These are phyloP conservation scores for Trichosporon ovoides DNA, from an alignment of 1,284 basidiomycete species.

Conservation along the genomic window DNA sequence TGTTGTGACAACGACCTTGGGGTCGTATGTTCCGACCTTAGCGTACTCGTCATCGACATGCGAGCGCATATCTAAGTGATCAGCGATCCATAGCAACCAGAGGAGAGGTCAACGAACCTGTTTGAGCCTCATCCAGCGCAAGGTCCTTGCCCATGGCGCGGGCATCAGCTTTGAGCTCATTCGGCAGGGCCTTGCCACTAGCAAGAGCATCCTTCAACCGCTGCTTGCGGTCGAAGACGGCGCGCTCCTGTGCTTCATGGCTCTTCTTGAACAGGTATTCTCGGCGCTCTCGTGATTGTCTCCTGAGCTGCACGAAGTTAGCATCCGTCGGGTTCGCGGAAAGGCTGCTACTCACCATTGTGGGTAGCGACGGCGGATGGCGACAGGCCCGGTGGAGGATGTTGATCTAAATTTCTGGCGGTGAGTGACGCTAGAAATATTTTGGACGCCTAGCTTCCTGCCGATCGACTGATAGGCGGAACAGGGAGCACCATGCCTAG, in stretches of 20 bases:
- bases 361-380: neutral
- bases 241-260: slow-evolving; percentile 85
- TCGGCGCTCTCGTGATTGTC: slow-evolving; percentile 85
- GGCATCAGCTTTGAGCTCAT: slow-evolving; percentile 77
- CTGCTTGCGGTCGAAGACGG: slow-evolving; percentile 91
- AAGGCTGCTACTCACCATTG: neutral
- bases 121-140: slow-evolving; percentile 77
- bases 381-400: neutral
- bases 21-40: slow-evolving; percentile 89
- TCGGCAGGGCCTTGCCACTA: slow-evolving; percentile 76
- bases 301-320: slow-evolving; percentile 58
- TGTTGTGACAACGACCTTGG: slow-evolving; percentile 94
- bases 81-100: neutral
- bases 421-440: neutral
- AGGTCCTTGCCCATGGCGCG: slow-evolving; percentile 68
- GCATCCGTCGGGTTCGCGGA: neutral
- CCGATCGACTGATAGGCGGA: too few relatives aligned
- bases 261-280: slow-evolving; percentile 98
- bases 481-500: too few relatives aligned
- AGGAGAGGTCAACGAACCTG: slow-evolving; percentile 54
- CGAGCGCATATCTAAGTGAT: slow-evolving; percentile 66
- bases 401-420: slow-evolving; percentile 1
- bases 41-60: slow-evolving; percentile 97
- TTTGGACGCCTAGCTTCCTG: slow-evolving; percentile 4
- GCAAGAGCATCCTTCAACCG: slow-evolving; percentile 88